Percentiles rank a stretch among this genome's conserved stretches.
Evolutionary conservation across 2,329 filamentous ascomycete species (phyloP).

Genomic region (Pezicula rhizophila): DNA sequence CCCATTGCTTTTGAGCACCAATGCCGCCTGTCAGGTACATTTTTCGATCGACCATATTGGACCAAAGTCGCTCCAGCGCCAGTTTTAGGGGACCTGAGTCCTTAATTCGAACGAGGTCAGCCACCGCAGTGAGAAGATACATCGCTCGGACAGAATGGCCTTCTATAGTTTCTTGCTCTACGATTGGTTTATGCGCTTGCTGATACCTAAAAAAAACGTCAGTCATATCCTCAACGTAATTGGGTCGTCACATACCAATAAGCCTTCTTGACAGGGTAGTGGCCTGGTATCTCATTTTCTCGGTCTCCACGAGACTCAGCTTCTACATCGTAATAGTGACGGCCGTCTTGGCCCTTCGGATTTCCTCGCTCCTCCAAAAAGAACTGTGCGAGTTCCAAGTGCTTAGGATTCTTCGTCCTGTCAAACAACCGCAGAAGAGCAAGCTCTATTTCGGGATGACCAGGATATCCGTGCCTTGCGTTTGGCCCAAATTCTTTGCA

Average conservation of each 20-base stretch:
- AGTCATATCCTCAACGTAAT: constrained; percentile 17
- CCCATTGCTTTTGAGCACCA: constrained; percentile 50
- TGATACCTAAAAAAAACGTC: constrained; percentile 43
- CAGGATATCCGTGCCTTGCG: constrained; percentile 50
- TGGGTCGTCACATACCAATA: constrained; percentile 28
- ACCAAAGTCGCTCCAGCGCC: constrained; percentile 45
- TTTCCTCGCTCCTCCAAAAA: constrained; percentile 55
- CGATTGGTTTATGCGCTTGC: constrained; percentile 49
- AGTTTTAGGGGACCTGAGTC: constrained; percentile 1
- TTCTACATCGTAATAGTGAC: constrained; percentile 51
- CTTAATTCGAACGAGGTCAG: constrained; percentile 44
- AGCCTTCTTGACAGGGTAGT: constrained; percentile 36
- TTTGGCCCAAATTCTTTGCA: constrained; percentile 44
- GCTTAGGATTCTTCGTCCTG: constrained; percentile 30
- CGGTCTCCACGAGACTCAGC: constrained; percentile 42
- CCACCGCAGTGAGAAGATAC: constrained; percentile 53
- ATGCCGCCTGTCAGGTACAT: constrained; percentile 59
- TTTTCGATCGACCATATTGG: constrained; percentile 54
- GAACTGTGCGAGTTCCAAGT: constrained; percentile 44
- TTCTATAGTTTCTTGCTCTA: constrained; percentile 47
- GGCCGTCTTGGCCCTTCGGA: constrained; percentile 38
- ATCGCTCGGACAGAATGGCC: constrained; percentile 55
- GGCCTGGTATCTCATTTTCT: constrained; percentile 39
- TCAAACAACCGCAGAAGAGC: constrained; percentile 40
- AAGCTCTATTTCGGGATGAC: constrained; percentile 51